Evolutionary conservation across 164 flowering plant species (phyloP), one percentile per base, ranked within the genome.

Genomic region (Stephania japonica): DNA sequence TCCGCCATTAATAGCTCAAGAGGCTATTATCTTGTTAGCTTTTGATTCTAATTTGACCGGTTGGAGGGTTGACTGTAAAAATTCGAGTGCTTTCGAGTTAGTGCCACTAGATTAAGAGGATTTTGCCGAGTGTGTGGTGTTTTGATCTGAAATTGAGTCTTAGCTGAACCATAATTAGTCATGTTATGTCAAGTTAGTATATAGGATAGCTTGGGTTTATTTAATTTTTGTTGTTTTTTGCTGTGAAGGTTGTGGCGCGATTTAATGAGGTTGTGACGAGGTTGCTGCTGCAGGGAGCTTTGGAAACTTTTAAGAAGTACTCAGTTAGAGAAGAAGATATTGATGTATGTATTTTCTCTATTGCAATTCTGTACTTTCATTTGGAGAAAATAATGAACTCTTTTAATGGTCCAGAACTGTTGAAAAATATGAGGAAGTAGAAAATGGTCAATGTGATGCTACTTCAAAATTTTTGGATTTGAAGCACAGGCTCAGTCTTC

Each of bases 261-360:
- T 94, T 94, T 73, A 94, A 92, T 79, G 98, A 94, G 86, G 81
- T 94, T 61, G 89, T 94, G 69, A 94, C 99, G 10, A 91, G 72
- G 85, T 88, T 72, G 69, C 85, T 94, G 65, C 77, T 94, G 81
- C 97, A 92, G 73, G 99, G 99, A 73, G 99, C 99, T 74, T 72
- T 94, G 83, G 90, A 84, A 0, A 90, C 98, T 72, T 92, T 92
- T 87, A 86, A 81, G 78, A 90, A 79, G 78, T 89, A 92, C 74
- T 87, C 89, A 42, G 93, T 94, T 68, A 82, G 74, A 77, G 99
- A 94, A 61, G 94, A 90, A 77, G 90, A 94, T 67, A 74, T 94
- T 19, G 99, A 94, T 75, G 98, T 94, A 79, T 49, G 89, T 81
- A 59, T 19, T 59, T 5, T 9, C 8, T n/a, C 62, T 56, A 3